These are phyloP conservation scores for Tetrahymena thermophila DNA, from an alignment of 73 alveolate species.

Conservation along the genomic window DNA sequence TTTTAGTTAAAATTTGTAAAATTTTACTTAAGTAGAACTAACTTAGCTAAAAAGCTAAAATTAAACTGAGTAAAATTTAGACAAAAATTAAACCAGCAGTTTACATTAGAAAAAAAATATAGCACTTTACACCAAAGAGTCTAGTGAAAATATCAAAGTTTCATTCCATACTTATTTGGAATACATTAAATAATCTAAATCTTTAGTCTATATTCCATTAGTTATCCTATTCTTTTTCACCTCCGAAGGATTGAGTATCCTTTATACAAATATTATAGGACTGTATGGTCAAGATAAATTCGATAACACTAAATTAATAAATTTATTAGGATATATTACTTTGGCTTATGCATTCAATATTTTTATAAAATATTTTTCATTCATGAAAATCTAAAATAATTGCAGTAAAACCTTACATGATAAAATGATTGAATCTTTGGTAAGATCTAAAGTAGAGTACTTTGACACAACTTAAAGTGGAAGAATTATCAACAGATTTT, in stretches of 20 bases:
- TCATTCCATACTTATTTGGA: not conserved
- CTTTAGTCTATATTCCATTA: not conserved
- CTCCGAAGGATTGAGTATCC: not conserved
- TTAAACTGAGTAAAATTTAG: too few species aligned
- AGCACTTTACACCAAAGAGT: not conserved
- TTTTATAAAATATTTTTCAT: too few species aligned
- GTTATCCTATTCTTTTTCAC: not conserved
- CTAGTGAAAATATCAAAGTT: not conserved
- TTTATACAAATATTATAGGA: not conserved
- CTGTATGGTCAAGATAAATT: too few species aligned
- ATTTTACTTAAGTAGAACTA: too few species aligned
- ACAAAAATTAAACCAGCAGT: not conserved
- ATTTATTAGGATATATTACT: not conserved
- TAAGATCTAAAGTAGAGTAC: slow-evolving; percentile 26
- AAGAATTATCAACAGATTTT: slow-evolving; percentile 54
- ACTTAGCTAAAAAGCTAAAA: too few species aligned
- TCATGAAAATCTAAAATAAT: too few species aligned
- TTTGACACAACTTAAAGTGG: slow-evolving; percentile 62
- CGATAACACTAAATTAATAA: too few species aligned
- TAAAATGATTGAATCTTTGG: slow-evolving; percentile 11
- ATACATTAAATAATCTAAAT: not conserved
- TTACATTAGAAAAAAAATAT: not conserved
- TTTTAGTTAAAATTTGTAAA: too few species aligned
- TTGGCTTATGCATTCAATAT: not conserved
- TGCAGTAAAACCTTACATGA: slow-evolving; percentile 23